Evolutionary conservation across 2,329 filamentous ascomycete species (phyloP).

Genomic region (Paradendryphiella salina): DNA sequence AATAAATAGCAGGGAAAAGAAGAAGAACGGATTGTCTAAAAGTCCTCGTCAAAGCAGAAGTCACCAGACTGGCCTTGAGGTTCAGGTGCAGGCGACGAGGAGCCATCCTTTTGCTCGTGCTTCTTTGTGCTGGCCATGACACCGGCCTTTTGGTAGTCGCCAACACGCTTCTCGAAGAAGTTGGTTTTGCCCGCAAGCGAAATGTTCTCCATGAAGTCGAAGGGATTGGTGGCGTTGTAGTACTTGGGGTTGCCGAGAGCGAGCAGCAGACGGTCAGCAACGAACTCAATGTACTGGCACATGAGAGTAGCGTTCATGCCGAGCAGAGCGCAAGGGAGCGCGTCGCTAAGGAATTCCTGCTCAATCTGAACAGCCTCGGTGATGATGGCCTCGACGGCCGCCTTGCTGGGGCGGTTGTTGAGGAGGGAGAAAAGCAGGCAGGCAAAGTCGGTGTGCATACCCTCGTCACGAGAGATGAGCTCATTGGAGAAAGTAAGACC

Average conservation of each 20-base stretch:
- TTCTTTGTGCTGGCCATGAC: slow-evolving; percentile 93
- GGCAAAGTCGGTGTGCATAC: slow-evolving; percentile 98
- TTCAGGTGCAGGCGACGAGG: slow-evolving; percentile 49
- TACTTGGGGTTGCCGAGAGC: slow-evolving; percentile 92
- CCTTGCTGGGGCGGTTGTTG: slow-evolving; percentile 82
- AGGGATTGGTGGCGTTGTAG: slow-evolving; percentile 92
- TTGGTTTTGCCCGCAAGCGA: slow-evolving; percentile 99
- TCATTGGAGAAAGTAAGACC: slow-evolving; percentile 99
- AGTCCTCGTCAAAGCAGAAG: slow-evolving; percentile 95
- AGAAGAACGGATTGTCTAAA: slow-evolving; percentile 61
- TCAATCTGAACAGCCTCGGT: slow-evolving; percentile 92
- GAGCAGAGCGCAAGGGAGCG: slow-evolving; percentile 86
- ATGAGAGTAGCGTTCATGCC: slow-evolving; percentile 98
- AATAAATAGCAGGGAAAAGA: slow-evolving; percentile 22
- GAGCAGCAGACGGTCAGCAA: slow-evolving; percentile 90
- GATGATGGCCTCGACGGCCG: slow-evolving; percentile 84
- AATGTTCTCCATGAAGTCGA: slow-evolving; percentile 99
- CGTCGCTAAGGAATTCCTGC: slow-evolving; percentile 96
- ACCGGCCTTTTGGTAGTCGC: slow-evolving; percentile 99
- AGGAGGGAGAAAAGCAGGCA: slow-evolving; percentile 97
- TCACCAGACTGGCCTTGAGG: slow-evolving; percentile 62
- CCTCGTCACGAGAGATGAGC: slow-evolving; percentile 98
- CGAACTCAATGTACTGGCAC: slow-evolving; percentile 99
- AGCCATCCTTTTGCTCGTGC: slow-evolving; percentile 56
- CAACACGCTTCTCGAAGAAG: slow-evolving; percentile 99